Evolutionary conservation across 2,329 filamentous ascomycete genomes (phyloP).

Genomic region (Ustulina deusta): DNA sequence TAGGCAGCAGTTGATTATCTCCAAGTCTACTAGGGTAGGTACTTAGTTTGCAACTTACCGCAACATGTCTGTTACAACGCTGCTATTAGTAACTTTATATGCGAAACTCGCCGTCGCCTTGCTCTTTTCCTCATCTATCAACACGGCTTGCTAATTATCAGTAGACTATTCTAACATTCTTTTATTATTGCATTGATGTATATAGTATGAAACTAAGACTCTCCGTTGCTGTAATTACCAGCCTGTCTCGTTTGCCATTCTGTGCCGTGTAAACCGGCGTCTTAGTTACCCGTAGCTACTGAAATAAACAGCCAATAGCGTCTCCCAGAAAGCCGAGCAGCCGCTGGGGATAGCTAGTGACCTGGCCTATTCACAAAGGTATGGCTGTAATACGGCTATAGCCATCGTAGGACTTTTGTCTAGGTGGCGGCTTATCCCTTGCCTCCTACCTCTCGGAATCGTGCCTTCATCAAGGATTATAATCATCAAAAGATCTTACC

Average conservation of each 20-base stretch:
- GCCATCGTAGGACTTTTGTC: no score
- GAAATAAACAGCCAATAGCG: constrained; percentile 2
- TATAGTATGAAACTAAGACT: not conserved
- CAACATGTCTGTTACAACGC: not conserved
- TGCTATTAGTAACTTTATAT: not conserved
- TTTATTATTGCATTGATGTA: not conserved
- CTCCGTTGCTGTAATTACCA: not conserved
- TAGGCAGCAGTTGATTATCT: not conserved
- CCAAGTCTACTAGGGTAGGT: no score
- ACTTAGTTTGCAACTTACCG: not conserved
- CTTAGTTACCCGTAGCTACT: not conserved
- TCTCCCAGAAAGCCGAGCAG: not conserved
- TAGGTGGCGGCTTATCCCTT: constrained; percentile 1
- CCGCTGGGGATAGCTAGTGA: not conserved
- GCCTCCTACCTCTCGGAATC: not conserved
- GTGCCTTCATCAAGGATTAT: no score
- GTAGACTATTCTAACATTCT: no score
- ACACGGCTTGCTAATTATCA: not conserved
- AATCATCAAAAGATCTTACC: no score
- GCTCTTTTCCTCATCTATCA: not conserved
- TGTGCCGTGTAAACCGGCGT: not conserved
- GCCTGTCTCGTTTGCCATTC: not conserved
- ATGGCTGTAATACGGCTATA: not conserved
- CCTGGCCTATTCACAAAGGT: not conserved
- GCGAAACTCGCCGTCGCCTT: no score